These are phyloP conservation scores for Verticillium isaacii DNA, from an alignment of 2,329 filamentous ascomycete genomes.

Conservation along the genomic window DNA sequence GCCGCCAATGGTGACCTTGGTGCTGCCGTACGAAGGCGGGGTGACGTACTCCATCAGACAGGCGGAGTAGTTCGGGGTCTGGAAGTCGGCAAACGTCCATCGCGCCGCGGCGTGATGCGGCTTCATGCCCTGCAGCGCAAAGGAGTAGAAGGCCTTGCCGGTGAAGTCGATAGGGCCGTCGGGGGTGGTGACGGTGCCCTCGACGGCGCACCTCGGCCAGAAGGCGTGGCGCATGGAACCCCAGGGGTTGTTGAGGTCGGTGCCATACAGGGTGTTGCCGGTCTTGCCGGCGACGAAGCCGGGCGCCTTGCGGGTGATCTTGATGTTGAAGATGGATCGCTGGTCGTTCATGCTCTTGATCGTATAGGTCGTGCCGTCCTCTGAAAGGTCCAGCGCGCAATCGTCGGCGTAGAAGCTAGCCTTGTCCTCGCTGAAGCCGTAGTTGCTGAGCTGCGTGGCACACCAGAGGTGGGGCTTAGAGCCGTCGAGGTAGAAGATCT, in stretches of 20 bases:
- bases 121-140: conserved; percentile 97
- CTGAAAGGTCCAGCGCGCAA: conserved; percentile 78
- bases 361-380: conserved; percentile 75
- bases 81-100: conserved; percentile 94
- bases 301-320: conserved; percentile 68
- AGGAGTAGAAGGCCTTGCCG: conserved; percentile 73
- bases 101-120: conserved; percentile 88
- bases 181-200: conserved; percentile 80
- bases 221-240: conserved; percentile 88
- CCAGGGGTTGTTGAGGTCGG: conserved; percentile 82
- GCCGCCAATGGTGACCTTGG: conserved; percentile 75
- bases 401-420: conserved; percentile 81
- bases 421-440: conserved; percentile 80
- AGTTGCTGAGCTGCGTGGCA: conserved; percentile 71
- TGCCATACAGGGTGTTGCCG: conserved; percentile 81
- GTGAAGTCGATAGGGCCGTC: conserved; percentile 78
- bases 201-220: conserved; percentile 81
- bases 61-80: conserved; percentile 80
- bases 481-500: conserved; percentile 76
- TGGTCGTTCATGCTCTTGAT: conserved; percentile 89
- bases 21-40: conserved; percentile 85
- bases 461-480: conserved; percentile 77
- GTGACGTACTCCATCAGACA: conserved; percentile 96
- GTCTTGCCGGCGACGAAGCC: conserved; percentile 83
- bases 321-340: conserved; percentile 78